Evolutionary conservation across 352 stramenopile genomes (phyloP).

Genomic region (Albugo candida): DNA sequence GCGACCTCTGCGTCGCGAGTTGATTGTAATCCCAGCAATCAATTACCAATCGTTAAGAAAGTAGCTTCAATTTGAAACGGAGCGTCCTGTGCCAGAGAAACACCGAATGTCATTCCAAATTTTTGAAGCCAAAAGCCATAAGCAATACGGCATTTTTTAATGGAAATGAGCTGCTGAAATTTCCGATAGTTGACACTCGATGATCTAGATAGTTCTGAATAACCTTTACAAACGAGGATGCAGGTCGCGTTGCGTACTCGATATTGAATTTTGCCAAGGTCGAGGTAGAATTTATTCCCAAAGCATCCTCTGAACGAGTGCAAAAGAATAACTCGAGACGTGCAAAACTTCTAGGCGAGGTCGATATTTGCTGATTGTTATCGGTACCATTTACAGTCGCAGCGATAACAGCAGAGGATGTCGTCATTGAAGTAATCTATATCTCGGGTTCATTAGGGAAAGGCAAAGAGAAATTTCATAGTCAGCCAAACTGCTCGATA

Average conservation of each 20-base stretch:
- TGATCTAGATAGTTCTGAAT: slow-evolving; percentile 15
- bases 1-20: slow-evolving; percentile 42
- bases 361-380: slow-evolving; percentile 62
- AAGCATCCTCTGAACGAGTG: slow-evolving; percentile 7
- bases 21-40: slow-evolving; percentile 46
- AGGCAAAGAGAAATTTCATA: slow-evolving; percentile 34
- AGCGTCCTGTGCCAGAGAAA: slow-evolving; percentile 61
- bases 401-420: slow-evolving; percentile 75
- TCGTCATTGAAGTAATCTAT: slow-evolving; percentile 64
- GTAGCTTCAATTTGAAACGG: slow-evolving; percentile 62
- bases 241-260: slow-evolving; percentile 29
- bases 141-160: slow-evolving; percentile 45
- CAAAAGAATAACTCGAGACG: neutral
- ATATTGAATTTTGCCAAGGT: slow-evolving; percentile 12
- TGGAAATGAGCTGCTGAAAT: slow-evolving; percentile 28
- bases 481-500: neutral
- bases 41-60: slow-evolving; percentile 52
- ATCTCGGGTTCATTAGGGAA: slow-evolving; percentile 62
- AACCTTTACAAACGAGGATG: slow-evolving; percentile 12
- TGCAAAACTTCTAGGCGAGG: slow-evolving; percentile 48
- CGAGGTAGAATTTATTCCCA: slow-evolving; percentile 4
- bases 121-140: slow-evolving; percentile 73
- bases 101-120: slow-evolving; percentile 72
- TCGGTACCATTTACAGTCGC: slow-evolving; percentile 69
- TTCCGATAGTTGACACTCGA: slow-evolving; percentile 66